Conservation (phyloP, 768 basidiomycete genomes). For the Mycena kentingensis region DNA sequence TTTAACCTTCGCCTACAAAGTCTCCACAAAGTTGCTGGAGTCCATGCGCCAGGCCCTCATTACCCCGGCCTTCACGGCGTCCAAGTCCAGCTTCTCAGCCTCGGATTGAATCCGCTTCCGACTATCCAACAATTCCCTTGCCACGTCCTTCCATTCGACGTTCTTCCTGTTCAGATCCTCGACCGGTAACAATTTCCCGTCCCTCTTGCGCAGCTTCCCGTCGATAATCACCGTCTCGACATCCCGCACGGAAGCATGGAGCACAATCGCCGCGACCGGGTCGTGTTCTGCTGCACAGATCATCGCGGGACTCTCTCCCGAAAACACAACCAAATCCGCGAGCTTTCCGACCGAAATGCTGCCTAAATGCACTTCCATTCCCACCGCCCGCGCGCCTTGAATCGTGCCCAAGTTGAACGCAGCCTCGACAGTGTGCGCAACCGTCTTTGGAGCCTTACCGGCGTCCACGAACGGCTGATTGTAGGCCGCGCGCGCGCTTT, state of each 20-base stretch:
- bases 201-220: slow-evolving; percentile 12
- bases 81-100: not conserved
- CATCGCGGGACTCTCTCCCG: slow-evolving; percentile 9
- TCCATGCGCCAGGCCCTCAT: not conserved
- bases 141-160: slow-evolving; percentile 5
- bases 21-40: not conserved
- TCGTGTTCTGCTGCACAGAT: slow-evolving; percentile 16
- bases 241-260: slow-evolving; percentile 18
- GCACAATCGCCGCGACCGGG: slow-evolving; percentile 18
- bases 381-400: slow-evolving; percentile 16
- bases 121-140: not conserved
- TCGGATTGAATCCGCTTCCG: not conserved
- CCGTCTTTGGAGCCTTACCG: slow-evolving; percentile 2
- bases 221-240: slow-evolving; percentile 22
- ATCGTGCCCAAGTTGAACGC: slow-evolving; percentile 22
- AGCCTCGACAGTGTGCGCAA: slow-evolving; percentile 3
- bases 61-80: not conserved
- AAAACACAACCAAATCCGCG: slow-evolving; percentile 19
- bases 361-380: slow-evolving; percentile 12
- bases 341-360: slow-evolving; percentile 15
- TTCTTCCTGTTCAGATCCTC: not conserved
- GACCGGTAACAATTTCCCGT: slow-evolving; percentile 10
- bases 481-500: slow-evolving; percentile 7
- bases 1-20: not conserved
- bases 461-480: slow-evolving; percentile 7